Evolutionary conservation across 1,139 yeast genomes (phyloP).

Genomic region (Protomyces lactucae-debilis): DNA sequence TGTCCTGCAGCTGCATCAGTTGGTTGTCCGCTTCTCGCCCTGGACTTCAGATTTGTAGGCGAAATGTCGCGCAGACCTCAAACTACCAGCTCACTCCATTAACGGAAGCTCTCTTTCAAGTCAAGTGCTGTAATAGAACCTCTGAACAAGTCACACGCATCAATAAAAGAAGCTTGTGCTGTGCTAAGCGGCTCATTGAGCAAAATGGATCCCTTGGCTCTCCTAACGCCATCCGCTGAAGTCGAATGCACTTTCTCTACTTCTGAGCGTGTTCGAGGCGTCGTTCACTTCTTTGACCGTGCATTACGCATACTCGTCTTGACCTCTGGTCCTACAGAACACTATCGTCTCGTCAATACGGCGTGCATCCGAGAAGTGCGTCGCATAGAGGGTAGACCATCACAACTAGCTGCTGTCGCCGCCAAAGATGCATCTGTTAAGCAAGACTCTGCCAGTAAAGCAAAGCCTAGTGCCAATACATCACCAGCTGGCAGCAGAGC

Average conservation of each 20-base stretch:
- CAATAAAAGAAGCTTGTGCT: too few relatives aligned
- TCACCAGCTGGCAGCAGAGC: neutral
- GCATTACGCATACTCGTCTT: neutral
- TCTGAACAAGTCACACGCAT: too few relatives aligned
- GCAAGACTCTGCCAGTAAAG: neutral
- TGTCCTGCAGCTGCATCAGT: neutral
- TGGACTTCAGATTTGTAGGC: too few relatives aligned
- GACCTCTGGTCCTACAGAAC: neutral
- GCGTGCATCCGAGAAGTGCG: neutral
- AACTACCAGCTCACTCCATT: too few relatives aligned
- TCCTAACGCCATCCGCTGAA: neutral
- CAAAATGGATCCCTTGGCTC: neutral
- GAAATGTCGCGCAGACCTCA: too few relatives aligned
- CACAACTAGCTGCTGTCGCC: neutral
- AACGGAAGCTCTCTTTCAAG: too few relatives aligned
- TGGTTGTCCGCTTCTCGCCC: too few relatives aligned
- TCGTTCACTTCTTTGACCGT: neutral
- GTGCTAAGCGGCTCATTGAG: too few relatives aligned
- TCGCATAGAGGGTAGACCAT: neutral
- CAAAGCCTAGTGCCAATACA: neutral
- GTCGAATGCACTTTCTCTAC: neutral
- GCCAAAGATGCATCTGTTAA: neutral
- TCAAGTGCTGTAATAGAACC: too few relatives aligned
- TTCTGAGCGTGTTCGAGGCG: neutral
- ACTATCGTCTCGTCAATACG: neutral